Conservation (phyloP, 2,329 filamentous ascomycete genomes). For the Epichloe elymi region DNA sequence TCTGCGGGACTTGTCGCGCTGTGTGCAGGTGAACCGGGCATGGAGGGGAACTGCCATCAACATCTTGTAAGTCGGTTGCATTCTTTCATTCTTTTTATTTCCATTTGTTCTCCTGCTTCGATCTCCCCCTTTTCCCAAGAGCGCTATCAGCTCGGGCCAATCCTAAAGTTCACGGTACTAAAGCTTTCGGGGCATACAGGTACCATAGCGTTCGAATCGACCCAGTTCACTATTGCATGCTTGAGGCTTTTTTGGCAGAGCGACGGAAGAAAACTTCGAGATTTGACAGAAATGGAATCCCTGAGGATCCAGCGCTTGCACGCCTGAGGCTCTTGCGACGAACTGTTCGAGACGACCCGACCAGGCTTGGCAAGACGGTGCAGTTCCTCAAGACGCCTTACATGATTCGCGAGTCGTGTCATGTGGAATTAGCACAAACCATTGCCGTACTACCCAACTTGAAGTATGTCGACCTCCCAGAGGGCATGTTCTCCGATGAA, state of each 20-base stretch:
- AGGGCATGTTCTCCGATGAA: slow-evolving; percentile 77
- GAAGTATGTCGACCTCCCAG: slow-evolving; percentile 79
- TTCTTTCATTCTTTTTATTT: not conserved
- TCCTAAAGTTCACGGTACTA: not conserved
- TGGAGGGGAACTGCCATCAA: slow-evolving; percentile 48
- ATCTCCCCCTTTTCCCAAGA: not conserved
- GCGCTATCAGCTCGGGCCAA: no score
- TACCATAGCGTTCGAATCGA: slow-evolving; percentile 89
- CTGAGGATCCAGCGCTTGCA: slow-evolving; percentile 64
- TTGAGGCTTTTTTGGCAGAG: slow-evolving; percentile 73
- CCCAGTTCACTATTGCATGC: slow-evolving; percentile 84
- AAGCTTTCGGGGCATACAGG: slow-evolving; percentile 27
- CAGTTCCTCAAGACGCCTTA: slow-evolving; percentile 80
- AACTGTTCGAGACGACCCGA: slow-evolving; percentile 66
- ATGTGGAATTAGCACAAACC: slow-evolving; percentile 71
- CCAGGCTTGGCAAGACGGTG: slow-evolving; percentile 54
- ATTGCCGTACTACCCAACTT: slow-evolving; percentile 77
- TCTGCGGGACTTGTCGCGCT: slow-evolving; percentile 74
- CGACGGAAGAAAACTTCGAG: slow-evolving; percentile 61
- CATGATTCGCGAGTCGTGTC: slow-evolving; percentile 82
- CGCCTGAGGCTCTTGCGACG: slow-evolving; percentile 69
- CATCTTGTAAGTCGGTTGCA: slow-evolving; percentile 43
- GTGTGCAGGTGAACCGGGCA: slow-evolving; percentile 56
- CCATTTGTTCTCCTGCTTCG: not conserved
- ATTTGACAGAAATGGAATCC: slow-evolving; percentile 64